Evolutionary conservation across 164 flowering plant species (phyloP).

Genomic region (Taxillus chinensis): DNA sequence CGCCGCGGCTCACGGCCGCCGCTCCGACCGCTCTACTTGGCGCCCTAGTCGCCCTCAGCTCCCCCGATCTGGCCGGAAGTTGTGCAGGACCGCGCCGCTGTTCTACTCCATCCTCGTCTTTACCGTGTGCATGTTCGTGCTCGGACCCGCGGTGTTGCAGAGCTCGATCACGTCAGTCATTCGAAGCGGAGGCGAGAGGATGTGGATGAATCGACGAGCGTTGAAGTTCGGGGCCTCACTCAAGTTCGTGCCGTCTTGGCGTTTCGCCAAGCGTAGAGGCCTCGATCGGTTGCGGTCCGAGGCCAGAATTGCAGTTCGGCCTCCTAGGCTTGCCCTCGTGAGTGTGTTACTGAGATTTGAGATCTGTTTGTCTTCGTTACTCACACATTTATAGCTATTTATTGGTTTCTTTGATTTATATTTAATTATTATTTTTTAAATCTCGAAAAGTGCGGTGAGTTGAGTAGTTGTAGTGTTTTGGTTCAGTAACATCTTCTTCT

Average conservation of each 20-base stretch:
- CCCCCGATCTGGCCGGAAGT: slow-evolving; percentile 35
- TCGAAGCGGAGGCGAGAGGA: slow-evolving; percentile 16
- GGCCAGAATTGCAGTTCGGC: slow-evolving; percentile 41
- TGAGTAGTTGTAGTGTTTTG: not conserved
- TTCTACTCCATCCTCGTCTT: slow-evolving; percentile 32
- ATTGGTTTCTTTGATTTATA: too few species aligned
- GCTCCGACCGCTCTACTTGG: slow-evolving; percentile 22
- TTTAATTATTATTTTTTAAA: too few species aligned
- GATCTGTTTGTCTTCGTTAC: too few species aligned
- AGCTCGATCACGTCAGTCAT: slow-evolving; percentile 43
- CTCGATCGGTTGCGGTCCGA: slow-evolving; percentile 34
- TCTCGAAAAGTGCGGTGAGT: too few species aligned
- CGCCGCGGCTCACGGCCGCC: slow-evolving; percentile 22
- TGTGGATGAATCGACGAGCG: slow-evolving; percentile 22
- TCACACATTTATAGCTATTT: too few species aligned
- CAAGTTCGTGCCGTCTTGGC: slow-evolving; percentile 35
- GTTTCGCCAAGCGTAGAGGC: slow-evolving; percentile 22
- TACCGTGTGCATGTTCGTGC: slow-evolving; percentile 37
- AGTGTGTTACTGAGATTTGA: slow-evolving; percentile 15
- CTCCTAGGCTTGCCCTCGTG: slow-evolving; percentile 67
- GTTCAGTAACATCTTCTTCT: not conserved
- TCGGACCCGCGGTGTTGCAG: slow-evolving; percentile 56
- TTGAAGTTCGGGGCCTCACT: slow-evolving; percentile 43
- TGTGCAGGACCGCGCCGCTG: slow-evolving; percentile 28
- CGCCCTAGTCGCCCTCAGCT: slow-evolving; percentile 27